phyloP scores from a whole-genome alignment of 2,329 filamentous ascomycete genomes.

The Aureobasidium subglaciale region DNA sequence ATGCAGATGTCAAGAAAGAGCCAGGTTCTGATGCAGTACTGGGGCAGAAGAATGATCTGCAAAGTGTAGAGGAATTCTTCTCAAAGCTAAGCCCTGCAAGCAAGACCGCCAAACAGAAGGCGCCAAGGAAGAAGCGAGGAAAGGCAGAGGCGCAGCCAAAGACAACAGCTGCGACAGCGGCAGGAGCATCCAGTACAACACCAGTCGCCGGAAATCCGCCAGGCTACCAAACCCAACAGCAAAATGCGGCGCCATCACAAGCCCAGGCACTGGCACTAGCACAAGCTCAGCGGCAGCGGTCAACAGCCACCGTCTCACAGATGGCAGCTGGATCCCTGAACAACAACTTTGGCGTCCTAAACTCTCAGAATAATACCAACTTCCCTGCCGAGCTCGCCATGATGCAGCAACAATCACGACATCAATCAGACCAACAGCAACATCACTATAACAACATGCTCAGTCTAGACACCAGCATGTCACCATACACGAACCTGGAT shows the following conservation, averaged over 20 bases:
- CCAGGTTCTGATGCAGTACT: constrained; percentile 80
- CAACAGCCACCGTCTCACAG: constrained; percentile 7
- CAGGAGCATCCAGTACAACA: background rate
- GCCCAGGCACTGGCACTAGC: constrained; percentile 3
- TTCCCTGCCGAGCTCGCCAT: constrained; percentile 14
- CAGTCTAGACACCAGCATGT: constrained; percentile 33
- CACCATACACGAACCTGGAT: constrained; percentile 19
- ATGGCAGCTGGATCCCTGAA: background rate
- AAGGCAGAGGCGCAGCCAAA: constrained; percentile 23
- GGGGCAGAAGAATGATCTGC: constrained; percentile 81
- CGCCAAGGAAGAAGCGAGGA: constrained; percentile 26
- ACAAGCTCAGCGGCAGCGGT: constrained; percentile 22
- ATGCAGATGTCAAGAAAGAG: constrained; percentile 60
- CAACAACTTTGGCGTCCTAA: background rate
- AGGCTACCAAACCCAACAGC: constrained; percentile 24
- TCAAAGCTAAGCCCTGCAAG: constrained; percentile 63
- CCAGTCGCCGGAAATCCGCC: constrained; percentile 17
- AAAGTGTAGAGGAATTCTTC: constrained; percentile 92
- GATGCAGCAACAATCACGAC: constrained; percentile 16
- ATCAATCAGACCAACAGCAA: constrained; percentile 12
- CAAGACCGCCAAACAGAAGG: constrained; percentile 34
- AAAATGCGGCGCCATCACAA: too few relatives aligned
- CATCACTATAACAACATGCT: constrained; percentile 17
- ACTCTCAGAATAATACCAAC: constrained; percentile 2
- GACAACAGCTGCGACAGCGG: background rate